These are phyloP conservation scores for Metarhizium anisopliae DNA, from an alignment of 2,329 filamentous ascomycete genomes.

Conservation along the genomic window DNA sequence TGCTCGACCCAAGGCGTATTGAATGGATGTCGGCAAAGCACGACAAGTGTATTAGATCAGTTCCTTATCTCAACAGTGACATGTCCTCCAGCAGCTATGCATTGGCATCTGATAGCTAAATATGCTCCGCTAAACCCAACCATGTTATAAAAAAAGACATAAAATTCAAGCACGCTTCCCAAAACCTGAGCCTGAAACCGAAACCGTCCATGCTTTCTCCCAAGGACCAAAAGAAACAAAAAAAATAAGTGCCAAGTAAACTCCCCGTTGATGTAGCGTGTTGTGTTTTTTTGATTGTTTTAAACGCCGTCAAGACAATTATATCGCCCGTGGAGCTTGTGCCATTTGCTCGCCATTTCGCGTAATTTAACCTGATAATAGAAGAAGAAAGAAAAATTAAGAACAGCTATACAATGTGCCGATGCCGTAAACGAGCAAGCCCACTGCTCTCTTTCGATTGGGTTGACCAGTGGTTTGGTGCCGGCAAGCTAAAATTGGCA, in stretches of 20 bases:
- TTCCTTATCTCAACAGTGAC: not conserved
- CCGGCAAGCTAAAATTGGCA: not conserved
- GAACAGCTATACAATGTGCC: not conserved
- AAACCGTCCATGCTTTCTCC: not conserved
- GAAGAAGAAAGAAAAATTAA: not conserved
- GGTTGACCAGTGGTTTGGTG: not conserved
- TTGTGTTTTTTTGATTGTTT: not conserved
- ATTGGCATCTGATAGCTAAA: not conserved
- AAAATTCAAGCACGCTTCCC: not conserved
- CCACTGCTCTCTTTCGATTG: not conserved
- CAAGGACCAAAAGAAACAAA: not conserved
- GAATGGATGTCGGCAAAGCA: not conserved
- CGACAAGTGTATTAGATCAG: not conserved
- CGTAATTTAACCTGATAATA: not conserved
- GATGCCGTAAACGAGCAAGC: not conserved
- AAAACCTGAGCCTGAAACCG: not conserved
- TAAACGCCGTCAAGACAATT: not conserved
- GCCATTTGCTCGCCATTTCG: not conserved
- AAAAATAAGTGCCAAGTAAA: not conserved
- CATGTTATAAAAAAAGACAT: not conserved
- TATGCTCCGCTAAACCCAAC: not conserved
- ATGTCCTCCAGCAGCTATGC: not conserved
- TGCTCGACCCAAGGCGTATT: not conserved
- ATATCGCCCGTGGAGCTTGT: not conserved
- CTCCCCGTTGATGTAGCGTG: not conserved